Conservation (phyloP, 129 eudicot genomes). For the Helianthus annuus region HanXRQr2.0-SUNRISE NC_035448.2:56398317-56398816, state of each 20-base stretch:
- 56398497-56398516: too few relatives aligned
- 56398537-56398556: background rate
- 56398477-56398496: too few relatives aligned
- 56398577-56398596: background rate
- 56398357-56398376: too few relatives aligned
- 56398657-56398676: slow-evolving; percentile 14
- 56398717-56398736: slow-evolving; percentile 57
- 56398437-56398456: too few relatives aligned
- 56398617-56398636: slow-evolving; percentile 8
- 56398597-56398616: background rate
- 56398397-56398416: too few relatives aligned
- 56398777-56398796: slow-evolving; percentile 74
- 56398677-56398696: slow-evolving; percentile 13
- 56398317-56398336: too few relatives aligned
- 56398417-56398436: too few relatives aligned
- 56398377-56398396: too few relatives aligned
- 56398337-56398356: too few relatives aligned
- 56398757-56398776: slow-evolving; percentile 76
- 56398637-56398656: slow-evolving; percentile 31
- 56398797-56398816: slow-evolving; percentile 79
- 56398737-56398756: slow-evolving; percentile 33
- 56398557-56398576: background rate
- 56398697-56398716: slow-evolving; percentile 51
- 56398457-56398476: too few relatives aligned
- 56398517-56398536: background rate